These are phyloP conservation scores for Venturia nashicola DNA, from an alignment of 2,329 filamentous ascomycete species.

Conservation along the genomic window DNA sequence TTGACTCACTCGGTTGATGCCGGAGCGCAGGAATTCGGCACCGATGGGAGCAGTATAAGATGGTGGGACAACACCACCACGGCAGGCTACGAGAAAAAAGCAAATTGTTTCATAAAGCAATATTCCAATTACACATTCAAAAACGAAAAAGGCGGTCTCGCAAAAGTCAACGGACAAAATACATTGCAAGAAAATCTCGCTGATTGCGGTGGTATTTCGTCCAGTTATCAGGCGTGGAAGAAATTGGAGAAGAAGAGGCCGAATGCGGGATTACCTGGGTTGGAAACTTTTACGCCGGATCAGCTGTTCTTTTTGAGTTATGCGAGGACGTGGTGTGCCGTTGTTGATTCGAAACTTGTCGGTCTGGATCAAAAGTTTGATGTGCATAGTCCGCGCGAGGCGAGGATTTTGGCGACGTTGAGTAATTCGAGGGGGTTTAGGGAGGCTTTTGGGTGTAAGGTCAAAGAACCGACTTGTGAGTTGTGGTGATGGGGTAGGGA, in stretches of 20 bases:
- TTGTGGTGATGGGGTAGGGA: slow-evolving; percentile 41
- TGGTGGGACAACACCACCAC: slow-evolving; percentile 56
- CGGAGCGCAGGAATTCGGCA: slow-evolving; percentile 50
- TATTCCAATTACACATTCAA: slow-evolving; percentile 48
- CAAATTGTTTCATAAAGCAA: slow-evolving; percentile 55
- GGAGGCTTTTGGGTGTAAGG: slow-evolving; percentile 55
- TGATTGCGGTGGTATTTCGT: slow-evolving; percentile 53
- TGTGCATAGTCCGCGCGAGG: slow-evolving; percentile 41
- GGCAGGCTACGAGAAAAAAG: slow-evolving; percentile 43
- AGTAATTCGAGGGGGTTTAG: slow-evolving; percentile 57
- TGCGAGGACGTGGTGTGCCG: slow-evolving; percentile 54
- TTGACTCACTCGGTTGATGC: slow-evolving; percentile 59
- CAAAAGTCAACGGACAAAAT: slow-evolving; percentile 15
- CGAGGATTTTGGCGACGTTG: slow-evolving; percentile 47
- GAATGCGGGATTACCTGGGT: slow-evolving; percentile 24
- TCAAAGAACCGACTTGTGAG: slow-evolving; percentile 55
- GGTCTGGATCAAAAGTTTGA: background rate
- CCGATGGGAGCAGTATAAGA: slow-evolving; percentile 48
- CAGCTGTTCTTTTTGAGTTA: slow-evolving; percentile 59
- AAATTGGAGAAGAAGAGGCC: slow-evolving; percentile 34
- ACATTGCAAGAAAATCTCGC: slow-evolving; percentile 56
- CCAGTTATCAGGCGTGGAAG: slow-evolving; percentile 54
- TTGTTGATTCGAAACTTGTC: slow-evolving; percentile 23
- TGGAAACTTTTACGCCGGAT: slow-evolving; percentile 51
- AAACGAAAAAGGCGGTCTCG: background rate